Evolutionary conservation across 257 asterid genomes (phyloP).

Genomic region (Henckelia pumila): DNA sequence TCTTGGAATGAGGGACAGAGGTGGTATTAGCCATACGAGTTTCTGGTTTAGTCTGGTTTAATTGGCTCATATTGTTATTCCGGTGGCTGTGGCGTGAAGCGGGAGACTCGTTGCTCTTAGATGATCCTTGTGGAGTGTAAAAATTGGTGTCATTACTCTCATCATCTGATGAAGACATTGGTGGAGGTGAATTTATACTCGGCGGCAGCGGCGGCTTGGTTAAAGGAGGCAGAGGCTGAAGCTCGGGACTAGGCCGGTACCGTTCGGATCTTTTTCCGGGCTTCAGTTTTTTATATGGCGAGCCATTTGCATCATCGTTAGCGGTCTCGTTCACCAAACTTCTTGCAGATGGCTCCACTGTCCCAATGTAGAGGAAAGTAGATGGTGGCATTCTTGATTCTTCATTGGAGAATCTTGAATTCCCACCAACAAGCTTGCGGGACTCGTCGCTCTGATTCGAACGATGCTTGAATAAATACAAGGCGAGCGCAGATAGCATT

Average conservation of each 20-base stretch:
- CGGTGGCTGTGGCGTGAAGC: slow-evolving; percentile 38
- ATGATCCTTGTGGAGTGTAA: slow-evolving; percentile 90
- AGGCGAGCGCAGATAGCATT: slow-evolving; percentile 55
- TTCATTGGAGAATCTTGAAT: slow-evolving; percentile 39
- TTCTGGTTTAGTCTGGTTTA: slow-evolving; percentile 30
- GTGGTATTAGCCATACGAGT: slow-evolving; percentile 24
- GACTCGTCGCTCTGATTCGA: slow-evolving; percentile 42
- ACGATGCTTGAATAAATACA: slow-evolving; percentile 55
- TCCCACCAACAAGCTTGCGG: slow-evolving; percentile 58
- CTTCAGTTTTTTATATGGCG: slow-evolving; percentile 71
- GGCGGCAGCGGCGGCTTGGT: slow-evolving; percentile 77
- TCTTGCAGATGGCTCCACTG: slow-evolving; percentile 76
- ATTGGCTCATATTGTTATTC: slow-evolving; percentile 30
- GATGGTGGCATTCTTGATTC: slow-evolving; percentile 78
- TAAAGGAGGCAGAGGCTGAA: slow-evolving; percentile 92
- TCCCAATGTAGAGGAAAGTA: slow-evolving; percentile 82
- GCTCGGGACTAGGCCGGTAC: slow-evolving; percentile 96
- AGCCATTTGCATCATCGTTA: slow-evolving; percentile 37
- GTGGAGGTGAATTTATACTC: slow-evolving; percentile 66
- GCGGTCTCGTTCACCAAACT: slow-evolving; percentile 36
- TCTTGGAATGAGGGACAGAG: slow-evolving; percentile 59
- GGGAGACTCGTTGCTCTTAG: slow-evolving; percentile 65
- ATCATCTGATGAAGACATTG: slow-evolving; percentile 90
- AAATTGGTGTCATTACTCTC: slow-evolving; percentile 73
- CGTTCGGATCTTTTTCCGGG: slow-evolving; percentile 66